Percentiles rank a stretch among this genome's conserved stretches.
Conservation (phyloP, 1,284 basidiomycete genomes). For the Sporisorium scitamineum region DNA sequence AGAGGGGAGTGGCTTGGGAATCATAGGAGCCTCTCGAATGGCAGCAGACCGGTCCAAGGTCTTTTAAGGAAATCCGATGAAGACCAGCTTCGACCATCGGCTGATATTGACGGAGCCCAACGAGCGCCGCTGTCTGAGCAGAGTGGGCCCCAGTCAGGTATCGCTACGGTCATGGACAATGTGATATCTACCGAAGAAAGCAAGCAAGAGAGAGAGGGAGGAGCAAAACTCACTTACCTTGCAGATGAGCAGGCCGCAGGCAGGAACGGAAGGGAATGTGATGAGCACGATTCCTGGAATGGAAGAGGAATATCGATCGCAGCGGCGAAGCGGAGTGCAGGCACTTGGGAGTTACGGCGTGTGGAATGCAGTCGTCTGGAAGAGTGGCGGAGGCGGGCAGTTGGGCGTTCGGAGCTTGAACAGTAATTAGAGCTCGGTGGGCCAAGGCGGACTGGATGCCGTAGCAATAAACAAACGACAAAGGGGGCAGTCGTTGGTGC, state of each 20-base stretch:
- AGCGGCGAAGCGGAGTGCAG: conserved; percentile 28
- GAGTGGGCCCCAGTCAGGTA: not conserved
- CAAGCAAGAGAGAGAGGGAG: conserved; percentile 2
- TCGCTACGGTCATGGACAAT: not conserved
- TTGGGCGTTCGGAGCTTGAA: conserved; percentile 19
- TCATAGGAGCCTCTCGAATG: conserved; percentile 9
- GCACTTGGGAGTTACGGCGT: conserved; percentile 29
- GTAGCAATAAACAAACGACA: conserved; percentile 27
- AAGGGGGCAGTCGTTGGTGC: not conserved
- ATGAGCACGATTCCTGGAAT: conserved; percentile 33
- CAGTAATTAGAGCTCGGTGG: conserved; percentile 36
- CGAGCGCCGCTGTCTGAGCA: conserved; percentile 4
- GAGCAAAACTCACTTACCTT: conserved; percentile 26
- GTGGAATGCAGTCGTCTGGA: conserved; percentile 32
- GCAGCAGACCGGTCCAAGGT: not conserved
- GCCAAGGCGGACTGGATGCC: not conserved
- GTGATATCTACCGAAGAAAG: not conserved
- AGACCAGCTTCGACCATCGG: conserved; percentile 10
- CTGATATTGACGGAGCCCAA: not conserved
- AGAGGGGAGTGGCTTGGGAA: conserved; percentile 30
- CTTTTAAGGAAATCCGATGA: conserved; percentile 23
- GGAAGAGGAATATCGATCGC: conserved; percentile 42
- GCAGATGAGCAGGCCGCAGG: conserved; percentile 24
- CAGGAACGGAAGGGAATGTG: conserved; percentile 35
- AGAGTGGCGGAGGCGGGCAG: conserved; percentile 18